phyloP scores from a whole-genome alignment of 148 eudicot genomes.

The Amaranthus palmeri region DNA sequence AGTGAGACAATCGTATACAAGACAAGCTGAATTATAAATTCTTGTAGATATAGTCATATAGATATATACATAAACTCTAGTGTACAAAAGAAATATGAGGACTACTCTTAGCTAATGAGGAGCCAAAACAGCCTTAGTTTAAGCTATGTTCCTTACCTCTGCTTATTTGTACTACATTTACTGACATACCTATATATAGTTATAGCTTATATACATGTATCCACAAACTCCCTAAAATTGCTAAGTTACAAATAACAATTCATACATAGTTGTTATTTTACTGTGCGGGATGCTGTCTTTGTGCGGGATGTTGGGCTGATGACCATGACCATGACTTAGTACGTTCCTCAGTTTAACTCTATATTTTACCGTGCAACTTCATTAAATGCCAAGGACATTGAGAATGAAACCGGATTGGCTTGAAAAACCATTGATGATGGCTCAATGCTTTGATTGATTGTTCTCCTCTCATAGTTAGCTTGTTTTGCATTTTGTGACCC shows the following conservation, averaged over 20 bases:
- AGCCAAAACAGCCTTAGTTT: neutral
- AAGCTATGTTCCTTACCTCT: neutral
- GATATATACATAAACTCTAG: neutral
- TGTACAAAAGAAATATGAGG: neutral
- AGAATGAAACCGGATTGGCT: slow-evolving; percentile 80
- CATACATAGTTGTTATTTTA: too few relatives aligned
- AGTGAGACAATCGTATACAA: too few relatives aligned
- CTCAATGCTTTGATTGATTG: neutral
- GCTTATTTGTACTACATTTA: slow-evolving; percentile 11
- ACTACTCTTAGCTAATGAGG: neutral
- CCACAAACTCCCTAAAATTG: neutral
- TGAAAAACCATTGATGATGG: slow-evolving; percentile 36
- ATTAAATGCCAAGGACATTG: slow-evolving; percentile 59
- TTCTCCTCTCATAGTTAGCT: slow-evolving; percentile 6
- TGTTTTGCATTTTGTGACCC: slow-evolving; percentile 31
- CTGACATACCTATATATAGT: neutral
- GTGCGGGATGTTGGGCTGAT: too few relatives aligned
- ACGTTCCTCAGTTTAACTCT: neutral
- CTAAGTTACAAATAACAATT: neutral
- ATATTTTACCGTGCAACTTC: slow-evolving; percentile 35
- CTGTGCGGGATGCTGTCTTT: too few relatives aligned
- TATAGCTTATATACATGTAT: neutral
- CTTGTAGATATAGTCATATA: too few relatives aligned
- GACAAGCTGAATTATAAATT: too few relatives aligned
- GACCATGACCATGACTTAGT: too few relatives aligned